Evolutionary conservation across 1,284 basidiomycete species (phyloP).

Genomic region (Trichosporon sp.): DNA sequence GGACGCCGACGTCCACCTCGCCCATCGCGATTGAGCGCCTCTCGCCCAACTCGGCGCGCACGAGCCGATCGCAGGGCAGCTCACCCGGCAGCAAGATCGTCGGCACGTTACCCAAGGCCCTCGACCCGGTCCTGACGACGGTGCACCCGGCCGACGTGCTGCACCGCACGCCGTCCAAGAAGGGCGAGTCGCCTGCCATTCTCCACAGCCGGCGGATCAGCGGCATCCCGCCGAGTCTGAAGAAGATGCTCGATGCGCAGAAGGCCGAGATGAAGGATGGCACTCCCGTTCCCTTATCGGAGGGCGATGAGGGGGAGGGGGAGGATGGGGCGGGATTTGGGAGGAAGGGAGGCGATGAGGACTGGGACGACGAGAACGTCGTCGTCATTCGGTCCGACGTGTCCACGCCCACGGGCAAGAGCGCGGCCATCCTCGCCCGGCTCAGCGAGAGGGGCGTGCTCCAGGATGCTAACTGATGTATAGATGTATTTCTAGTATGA

Average conservation of each 20-base stretch:
- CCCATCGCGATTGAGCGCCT: not conserved
- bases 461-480: not conserved
- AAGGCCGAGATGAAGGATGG: not conserved
- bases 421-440: constrained; percentile 6
- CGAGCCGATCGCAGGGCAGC: not conserved
- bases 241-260: constrained; percentile 5
- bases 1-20: not conserved
- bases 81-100: constrained; percentile 5
- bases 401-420: constrained; percentile 10
- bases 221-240: constrained; percentile 11
- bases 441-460: not conserved
- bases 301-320: too few relatives aligned
- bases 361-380: not conserved
- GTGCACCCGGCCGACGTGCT: constrained; percentile 10
- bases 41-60: constrained; percentile 14
- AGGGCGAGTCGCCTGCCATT: constrained; percentile 12
- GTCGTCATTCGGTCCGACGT: constrained; percentile 7
- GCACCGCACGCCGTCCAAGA: not conserved
- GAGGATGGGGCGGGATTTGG: too few relatives aligned
- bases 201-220: constrained; percentile 16
- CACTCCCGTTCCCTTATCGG: not conserved
- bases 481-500: not conserved
- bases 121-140: constrained; percentile 18
- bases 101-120: not conserved
- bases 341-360: not conserved